These are phyloP conservation scores for Lactarius sanguifluus DNA, from an alignment of 768 basidiomycete species.

Conservation along the genomic window DNA sequence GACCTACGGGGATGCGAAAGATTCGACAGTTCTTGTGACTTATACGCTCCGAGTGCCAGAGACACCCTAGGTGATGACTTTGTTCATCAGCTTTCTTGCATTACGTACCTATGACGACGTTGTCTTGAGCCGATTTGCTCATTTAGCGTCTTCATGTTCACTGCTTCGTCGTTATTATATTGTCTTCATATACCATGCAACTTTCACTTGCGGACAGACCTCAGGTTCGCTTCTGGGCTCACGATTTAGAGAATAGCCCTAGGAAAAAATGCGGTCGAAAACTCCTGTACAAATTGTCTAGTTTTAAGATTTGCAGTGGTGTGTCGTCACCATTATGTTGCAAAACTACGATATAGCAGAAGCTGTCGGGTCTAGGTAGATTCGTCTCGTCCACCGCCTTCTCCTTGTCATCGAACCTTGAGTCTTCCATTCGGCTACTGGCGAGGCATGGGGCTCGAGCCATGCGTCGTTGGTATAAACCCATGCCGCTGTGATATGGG, in stretches of 20 bases:
- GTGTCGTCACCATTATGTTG: not conserved
- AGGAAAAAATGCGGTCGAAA: no score
- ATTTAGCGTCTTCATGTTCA: not conserved
- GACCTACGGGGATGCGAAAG: slow-evolving; percentile 6
- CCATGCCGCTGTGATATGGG: slow-evolving; percentile 60
- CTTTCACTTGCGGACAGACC: not conserved
- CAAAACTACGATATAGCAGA: not conserved
- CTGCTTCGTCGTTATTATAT: not conserved
- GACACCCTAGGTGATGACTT: not conserved
- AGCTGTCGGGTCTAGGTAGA: slow-evolving; percentile 43
- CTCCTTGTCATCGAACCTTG: slow-evolving; percentile 56
- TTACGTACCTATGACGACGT: not conserved
- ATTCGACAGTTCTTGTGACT: slow-evolving; percentile 19
- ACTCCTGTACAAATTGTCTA: no score
- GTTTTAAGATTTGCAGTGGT: no score
- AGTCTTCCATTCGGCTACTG: slow-evolving; percentile 45
- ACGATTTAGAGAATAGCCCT: not conserved
- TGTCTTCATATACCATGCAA: not conserved
- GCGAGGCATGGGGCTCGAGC: slow-evolving; percentile 49
- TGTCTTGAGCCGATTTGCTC: not conserved
- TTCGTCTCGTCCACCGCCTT: slow-evolving; percentile 66
- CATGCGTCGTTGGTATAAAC: slow-evolving; percentile 79
- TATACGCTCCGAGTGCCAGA: not conserved
- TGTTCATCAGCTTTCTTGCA: not conserved
- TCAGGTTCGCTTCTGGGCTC: not conserved